phyloP scores from a whole-genome alignment of 2,329 filamentous ascomycete genomes.

The Cercospora sp. region DNA sequence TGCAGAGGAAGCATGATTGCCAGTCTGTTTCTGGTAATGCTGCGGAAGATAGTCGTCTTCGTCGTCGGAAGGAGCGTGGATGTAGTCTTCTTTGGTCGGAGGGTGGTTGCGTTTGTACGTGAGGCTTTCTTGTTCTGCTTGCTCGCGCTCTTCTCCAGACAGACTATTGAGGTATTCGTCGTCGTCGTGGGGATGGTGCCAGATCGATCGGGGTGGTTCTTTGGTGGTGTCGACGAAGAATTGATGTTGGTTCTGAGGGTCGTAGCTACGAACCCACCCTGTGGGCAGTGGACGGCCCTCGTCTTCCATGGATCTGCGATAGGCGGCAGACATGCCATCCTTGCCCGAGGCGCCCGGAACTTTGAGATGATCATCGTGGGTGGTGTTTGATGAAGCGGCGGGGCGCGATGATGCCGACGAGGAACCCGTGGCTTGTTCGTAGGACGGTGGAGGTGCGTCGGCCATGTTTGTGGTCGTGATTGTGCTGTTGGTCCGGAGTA shows the following conservation, averaged over 20 bases:
- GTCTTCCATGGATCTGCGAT: slow-evolving; percentile 63
- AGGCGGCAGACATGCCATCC: slow-evolving; percentile 56
- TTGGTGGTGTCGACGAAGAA: slow-evolving; percentile 63
- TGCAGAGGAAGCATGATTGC: slow-evolving; percentile 19
- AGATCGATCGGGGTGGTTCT: slow-evolving; percentile 58
- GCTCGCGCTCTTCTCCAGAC: slow-evolving; percentile 51
- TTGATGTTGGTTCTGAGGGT: slow-evolving; percentile 56
- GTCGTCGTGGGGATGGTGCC: slow-evolving; percentile 64
- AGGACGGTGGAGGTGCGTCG: slow-evolving; percentile 27
- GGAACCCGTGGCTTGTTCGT: slow-evolving; percentile 28
- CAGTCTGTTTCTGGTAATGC: slow-evolving; percentile 14
- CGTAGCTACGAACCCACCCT: slow-evolving; percentile 60
- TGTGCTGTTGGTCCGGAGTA: neutral
- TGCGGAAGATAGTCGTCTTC: slow-evolving; percentile 38
- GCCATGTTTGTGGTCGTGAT: slow-evolving; percentile 17
- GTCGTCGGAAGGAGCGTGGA: slow-evolving; percentile 52
- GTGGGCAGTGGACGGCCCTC: slow-evolving; percentile 55
- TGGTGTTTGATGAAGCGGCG: slow-evolving; percentile 7
- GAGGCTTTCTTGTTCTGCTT: slow-evolving; percentile 46
- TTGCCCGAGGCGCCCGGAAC: slow-evolving; percentile 35
- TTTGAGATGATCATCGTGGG: slow-evolving; percentile 26
- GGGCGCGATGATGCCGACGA: slow-evolving; percentile 20
- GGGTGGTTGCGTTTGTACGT: slow-evolving; percentile 24
- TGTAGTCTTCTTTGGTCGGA: slow-evolving; percentile 43
- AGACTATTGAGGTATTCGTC: slow-evolving; percentile 54